Conservation (phyloP, 192 early-diverging fungal species). For the Podila minutissima region DNA sequence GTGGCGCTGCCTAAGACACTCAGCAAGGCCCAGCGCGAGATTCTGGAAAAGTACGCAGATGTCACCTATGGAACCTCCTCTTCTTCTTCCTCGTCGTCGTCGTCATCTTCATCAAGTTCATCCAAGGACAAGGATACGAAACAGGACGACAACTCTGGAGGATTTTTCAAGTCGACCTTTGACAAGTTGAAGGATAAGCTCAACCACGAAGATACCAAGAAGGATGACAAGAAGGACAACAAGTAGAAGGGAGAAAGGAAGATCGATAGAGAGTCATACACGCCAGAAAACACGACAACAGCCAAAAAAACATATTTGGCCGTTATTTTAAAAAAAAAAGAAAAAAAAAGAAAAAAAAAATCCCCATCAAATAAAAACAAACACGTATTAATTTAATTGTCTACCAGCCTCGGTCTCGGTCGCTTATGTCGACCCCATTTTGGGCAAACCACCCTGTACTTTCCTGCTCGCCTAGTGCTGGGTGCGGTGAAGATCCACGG, state of each 20-base stretch:
- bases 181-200: conserved; percentile 63
- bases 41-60: conserved; percentile 71
- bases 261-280: conserved; percentile 5
- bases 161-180: conserved; percentile 73
- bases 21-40: conserved; percentile 57
- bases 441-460: conserved; percentile 37
- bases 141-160: conserved; percentile 27
- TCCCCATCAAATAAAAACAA: neutral
- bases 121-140: conserved; percentile 12
- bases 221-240: conserved; percentile 41
- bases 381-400: neutral
- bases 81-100: conserved; percentile 1
- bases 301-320: neutral
- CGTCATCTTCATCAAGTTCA: conserved; percentile 18
- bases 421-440: conserved; percentile 27
- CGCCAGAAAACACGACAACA: neutral
- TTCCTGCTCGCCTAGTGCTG: neutral
- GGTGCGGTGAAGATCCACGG: neutral
- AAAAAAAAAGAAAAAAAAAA: too few relatives aligned
- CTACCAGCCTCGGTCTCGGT: conserved; percentile 11
- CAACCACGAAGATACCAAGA: conserved; percentile 54
- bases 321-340: too few relatives aligned
- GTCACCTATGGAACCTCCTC: conserved; percentile 35
- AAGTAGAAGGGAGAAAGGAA: conserved; percentile 40
- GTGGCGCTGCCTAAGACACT: conserved; percentile 78